Percentiles rank a stretch among this genome's conserved stretches.
phyloP scores from a whole-genome alignment of 768 basidiomycete genomes.

The Russula olivacea region DNA sequence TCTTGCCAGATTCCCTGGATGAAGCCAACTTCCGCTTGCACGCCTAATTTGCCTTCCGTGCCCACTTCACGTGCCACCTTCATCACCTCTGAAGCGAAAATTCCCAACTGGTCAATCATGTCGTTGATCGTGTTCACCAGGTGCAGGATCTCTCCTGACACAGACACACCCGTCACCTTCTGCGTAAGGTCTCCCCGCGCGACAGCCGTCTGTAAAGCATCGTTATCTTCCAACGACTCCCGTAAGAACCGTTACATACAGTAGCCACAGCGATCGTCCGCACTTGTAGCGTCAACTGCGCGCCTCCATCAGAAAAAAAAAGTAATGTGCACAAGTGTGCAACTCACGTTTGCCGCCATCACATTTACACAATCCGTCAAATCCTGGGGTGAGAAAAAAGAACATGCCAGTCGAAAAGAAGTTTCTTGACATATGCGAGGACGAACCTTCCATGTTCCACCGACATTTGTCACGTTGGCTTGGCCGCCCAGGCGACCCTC shows the following conservation, averaged over 20 bases:
- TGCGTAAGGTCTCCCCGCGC: conserved; percentile 89
- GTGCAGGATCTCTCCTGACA: conserved; percentile 93
- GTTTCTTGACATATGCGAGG: not conserved
- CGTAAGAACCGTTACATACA: conserved; percentile 38
- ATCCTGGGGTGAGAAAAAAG: conserved; percentile 40
- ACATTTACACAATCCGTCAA: conserved; percentile 94
- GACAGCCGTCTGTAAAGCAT: conserved; percentile 63
- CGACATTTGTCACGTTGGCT: conserved; percentile 88
- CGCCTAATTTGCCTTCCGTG: conserved; percentile 97
- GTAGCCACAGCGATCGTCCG: conserved; percentile 91
- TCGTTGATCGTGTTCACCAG: conserved; percentile 97
- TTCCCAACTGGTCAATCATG: conserved; percentile 66
- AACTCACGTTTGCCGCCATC: conserved; percentile 85
- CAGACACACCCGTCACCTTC: conserved; percentile 89
- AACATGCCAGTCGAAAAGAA: not conserved
- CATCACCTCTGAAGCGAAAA: conserved; percentile 78
- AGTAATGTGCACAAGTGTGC: not conserved
- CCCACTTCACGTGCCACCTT: conserved; percentile 97
- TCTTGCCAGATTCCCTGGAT: conserved; percentile 99
- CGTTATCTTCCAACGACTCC: conserved; percentile 1
- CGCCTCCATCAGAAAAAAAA: not conserved
- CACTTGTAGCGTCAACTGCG: conserved; percentile 84
- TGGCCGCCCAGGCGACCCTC: conserved; percentile 95
- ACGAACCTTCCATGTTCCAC: conserved; percentile 86
- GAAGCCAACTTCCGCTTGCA: conserved; percentile 94